Evolutionary conservation across 352 stramenopile species (phyloP), one percentile per base, ranked within the genome.

Genomic region (Thraustochytrium sp.): DNA sequence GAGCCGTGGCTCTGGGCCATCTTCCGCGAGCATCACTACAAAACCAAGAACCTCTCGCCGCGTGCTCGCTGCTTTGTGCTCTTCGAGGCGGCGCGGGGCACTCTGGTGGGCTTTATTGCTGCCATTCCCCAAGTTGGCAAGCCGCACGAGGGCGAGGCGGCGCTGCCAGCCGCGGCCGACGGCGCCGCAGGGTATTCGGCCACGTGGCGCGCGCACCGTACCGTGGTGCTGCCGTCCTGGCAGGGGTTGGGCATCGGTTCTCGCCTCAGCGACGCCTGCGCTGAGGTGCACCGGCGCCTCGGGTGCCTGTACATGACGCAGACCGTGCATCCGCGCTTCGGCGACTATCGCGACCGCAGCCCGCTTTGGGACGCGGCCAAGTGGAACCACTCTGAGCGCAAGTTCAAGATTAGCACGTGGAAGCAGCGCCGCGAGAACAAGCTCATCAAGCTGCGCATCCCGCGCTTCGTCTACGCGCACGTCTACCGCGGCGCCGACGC

Each of bases 11-110:
- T 80, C 18, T 80, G 75, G 75, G 18, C 55, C 18, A n/a, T 76
- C 29, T 84, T 84, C 16, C 55, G 61, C 21, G 75, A 84, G 11
- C 61, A 84, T 37, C 75, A 84, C 75, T 84, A 84, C 75, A 84
- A 84, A 3, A 84, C 75, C 44, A 75, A 84, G 38, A 84, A 11
- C 26, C 59, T 84, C 2, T 84, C 75, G 31, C 40, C 18, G 13
- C 26, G 44, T 8, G 36, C 55, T 9, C 26, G 61, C n/a, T 46
- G 34, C 42, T 84, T 84, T 56, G 75, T 84, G 21, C 31, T 84
- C 8, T 44, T 26, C 2, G 8, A 84, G 9, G 75, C 3, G 18
- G 37, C 64, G 23, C 26, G 11, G 36, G 59, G 59, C 0, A 72
- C 26, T 29, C 16, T 84, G 5, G 75, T 84, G n/a, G 75, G 75